Evolutionary conservation across 495 filamentous ascomycete genomes (phyloP), one percentile per base, ranked within the genome.

Genomic region (Chaetomidium leptoderma): DNA sequence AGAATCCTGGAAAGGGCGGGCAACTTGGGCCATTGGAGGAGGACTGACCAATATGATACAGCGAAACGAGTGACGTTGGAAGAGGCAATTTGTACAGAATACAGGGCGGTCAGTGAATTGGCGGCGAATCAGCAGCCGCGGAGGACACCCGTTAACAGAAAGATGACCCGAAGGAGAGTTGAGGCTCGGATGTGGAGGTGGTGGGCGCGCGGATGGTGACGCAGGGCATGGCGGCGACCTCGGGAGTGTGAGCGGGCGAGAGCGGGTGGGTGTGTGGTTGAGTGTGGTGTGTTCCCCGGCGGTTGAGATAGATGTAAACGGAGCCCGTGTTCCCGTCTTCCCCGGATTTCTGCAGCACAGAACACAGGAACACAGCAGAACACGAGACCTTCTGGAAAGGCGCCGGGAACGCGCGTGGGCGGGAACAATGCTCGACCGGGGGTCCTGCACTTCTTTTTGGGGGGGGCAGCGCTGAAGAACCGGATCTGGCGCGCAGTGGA

Each of bases 1-100:
- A 75, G 72, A 29, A 59, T 19, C 49, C 65, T 46, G 53, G 46
- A 57, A 46, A 50, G 47, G 58, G 48, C 42, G 37, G 58, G 40
- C 46, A 42, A 57, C 9, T 39, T 26, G 37, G 42, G 54, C 64
- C 58, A 73, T 72, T 76, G 70, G 74, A 72, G 48, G 66, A 56
- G 50, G 55, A 76, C 76, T 76, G 70, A 78, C 76, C 74, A 77
- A 76, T 78, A 77, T 78, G 72, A 75, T 75, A 78, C 73, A 76
- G 66, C 49, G 66, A 65, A 67, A 55, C 42, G 49, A 43, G 50
- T 27, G 33, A 54, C 48, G 45, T 55, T 19, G 21, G n/a, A 59
- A 60, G 56, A 60, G 64, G 64, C 50, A 67, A 67, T 70, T 66
- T 67, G 70, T 64, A 66, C 70, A 69, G 60, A 48, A 29, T 43